phyloP scores from a whole-genome alignment of 257 asterid species.

The Solanum gandarillasii region DNA sequence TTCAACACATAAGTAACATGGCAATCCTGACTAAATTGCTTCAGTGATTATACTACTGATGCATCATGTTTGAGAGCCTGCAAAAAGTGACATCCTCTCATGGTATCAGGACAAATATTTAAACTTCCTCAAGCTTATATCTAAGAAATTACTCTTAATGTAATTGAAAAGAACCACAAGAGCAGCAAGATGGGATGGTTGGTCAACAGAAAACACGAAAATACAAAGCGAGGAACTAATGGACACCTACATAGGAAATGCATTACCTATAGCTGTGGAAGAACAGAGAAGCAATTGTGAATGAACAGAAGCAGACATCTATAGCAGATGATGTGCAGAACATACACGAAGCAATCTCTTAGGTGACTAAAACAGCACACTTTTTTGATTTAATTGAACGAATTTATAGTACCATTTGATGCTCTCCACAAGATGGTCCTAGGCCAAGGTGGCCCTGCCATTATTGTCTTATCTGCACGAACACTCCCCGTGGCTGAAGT shows the following conservation, averaged over 20 bases:
- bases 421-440: conserved; percentile 33
- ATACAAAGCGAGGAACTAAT: not conserved
- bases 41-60: conserved; percentile 29
- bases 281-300: conserved; percentile 9
- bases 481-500: conserved; percentile 27
- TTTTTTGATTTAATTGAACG: conserved; percentile 42
- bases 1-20: conserved; percentile 25
- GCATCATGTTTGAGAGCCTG: conserved; percentile 12
- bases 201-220: conserved; percentile 30
- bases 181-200: conserved; percentile 40
- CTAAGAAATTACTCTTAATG: conserved; percentile 33
- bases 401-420: conserved; percentile 33
- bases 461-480: conserved; percentile 37
- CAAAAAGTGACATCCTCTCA: conserved; percentile 19
- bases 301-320: conserved; percentile 13
- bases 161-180: conserved; percentile 7
- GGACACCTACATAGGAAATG: conserved; percentile 40
- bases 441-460: conserved; percentile 27
- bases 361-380: conserved; percentile 30
- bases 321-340: conserved; percentile 20
- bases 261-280: conserved; percentile 30
- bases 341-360: conserved; percentile 19
- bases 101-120: conserved; percentile 30
- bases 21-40: conserved; percentile 19
- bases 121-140: conserved; percentile 35